phyloP scores from a whole-genome alignment of 495 filamentous ascomycete genomes.

The Sporormia fimetaria region DNA sequence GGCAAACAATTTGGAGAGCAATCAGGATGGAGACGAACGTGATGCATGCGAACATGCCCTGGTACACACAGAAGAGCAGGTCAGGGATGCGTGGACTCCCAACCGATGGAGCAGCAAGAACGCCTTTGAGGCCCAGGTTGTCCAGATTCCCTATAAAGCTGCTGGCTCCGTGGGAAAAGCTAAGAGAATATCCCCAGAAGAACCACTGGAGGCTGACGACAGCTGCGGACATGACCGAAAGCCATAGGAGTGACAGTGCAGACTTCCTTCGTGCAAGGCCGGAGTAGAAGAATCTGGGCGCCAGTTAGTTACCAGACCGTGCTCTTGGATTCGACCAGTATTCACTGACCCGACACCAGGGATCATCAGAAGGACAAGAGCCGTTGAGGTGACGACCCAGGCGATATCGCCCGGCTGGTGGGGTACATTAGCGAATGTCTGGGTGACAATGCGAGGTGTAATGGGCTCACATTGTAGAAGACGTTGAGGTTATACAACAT shows the following conservation, averaged over 20 bases:
- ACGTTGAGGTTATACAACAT: slow-evolving; percentile 63
- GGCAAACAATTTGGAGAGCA: slow-evolving; percentile 1
- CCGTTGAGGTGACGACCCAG: slow-evolving; percentile 80
- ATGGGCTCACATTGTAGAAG: slow-evolving; percentile 44
- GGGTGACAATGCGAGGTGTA: neutral
- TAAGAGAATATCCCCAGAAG: slow-evolving; percentile 95
- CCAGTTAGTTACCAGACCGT: too few relatives aligned
- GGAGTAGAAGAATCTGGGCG: slow-evolving; percentile 92
- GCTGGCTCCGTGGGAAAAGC: slow-evolving; percentile 79
- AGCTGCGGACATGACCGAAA: slow-evolving; percentile 89
- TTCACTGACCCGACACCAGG: slow-evolving; percentile 69
- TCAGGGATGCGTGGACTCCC: slow-evolving; percentile 75
- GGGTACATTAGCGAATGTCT: slow-evolving; percentile 5
- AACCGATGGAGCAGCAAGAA: slow-evolving; percentile 70
- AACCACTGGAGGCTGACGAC: slow-evolving; percentile 96
- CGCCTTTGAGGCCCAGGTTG: slow-evolving; percentile 78
- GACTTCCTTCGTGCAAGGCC: slow-evolving; percentile 95
- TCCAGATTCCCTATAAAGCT: slow-evolving; percentile 72
- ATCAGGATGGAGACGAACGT: slow-evolving; percentile 47
- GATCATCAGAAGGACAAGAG: slow-evolving; percentile 94
- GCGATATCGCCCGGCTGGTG: slow-evolving; percentile 73
- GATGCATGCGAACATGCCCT: slow-evolving; percentile 96
- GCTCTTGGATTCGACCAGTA: neutral
- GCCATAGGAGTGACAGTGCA: slow-evolving; percentile 87
- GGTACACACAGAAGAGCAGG: slow-evolving; percentile 83